Evolutionary conservation across 495 filamentous ascomycete species (phyloP).

Genomic region (Talaromyces ruber): DNA sequence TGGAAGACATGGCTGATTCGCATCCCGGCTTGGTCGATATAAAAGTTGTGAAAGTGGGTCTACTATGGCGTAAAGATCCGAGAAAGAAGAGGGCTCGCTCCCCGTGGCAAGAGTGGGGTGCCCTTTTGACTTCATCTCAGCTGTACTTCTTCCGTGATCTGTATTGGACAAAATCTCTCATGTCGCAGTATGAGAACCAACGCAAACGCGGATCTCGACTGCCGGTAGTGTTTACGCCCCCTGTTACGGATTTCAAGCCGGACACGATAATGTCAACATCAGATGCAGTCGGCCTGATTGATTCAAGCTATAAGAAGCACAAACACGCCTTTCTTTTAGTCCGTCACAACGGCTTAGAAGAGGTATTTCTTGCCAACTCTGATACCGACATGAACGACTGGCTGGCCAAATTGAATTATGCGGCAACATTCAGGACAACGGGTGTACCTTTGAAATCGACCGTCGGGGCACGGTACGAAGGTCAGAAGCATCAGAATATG

Average conservation of each 20-base stretch:
- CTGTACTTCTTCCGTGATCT: slow-evolving; percentile 95
- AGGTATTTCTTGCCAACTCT: slow-evolving; percentile 80
- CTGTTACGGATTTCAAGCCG: slow-evolving; percentile 83
- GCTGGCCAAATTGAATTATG: slow-evolving; percentile 94
- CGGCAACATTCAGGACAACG: slow-evolving; percentile 83
- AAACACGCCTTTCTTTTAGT: slow-evolving; percentile 92
- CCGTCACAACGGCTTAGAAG: slow-evolving; percentile 80
- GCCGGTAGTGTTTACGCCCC: slow-evolving; percentile 81
- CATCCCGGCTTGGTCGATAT: slow-evolving; percentile 94
- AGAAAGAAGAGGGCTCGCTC: slow-evolving; percentile 93
- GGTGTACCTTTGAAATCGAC: slow-evolving; percentile 88
- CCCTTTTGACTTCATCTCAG: slow-evolving; percentile 86
- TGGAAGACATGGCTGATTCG: slow-evolving; percentile 76
- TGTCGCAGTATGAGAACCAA: slow-evolving; percentile 77
- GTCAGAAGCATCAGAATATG: slow-evolving; percentile 65
- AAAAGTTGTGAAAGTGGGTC: slow-evolving; percentile 91
- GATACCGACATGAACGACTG: slow-evolving; percentile 95
- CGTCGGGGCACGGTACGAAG: slow-evolving; percentile 77
- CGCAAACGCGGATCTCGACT: slow-evolving; percentile 43
- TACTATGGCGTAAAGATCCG: slow-evolving; percentile 90
- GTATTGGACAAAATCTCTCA: slow-evolving; percentile 81
- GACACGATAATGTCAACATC: slow-evolving; percentile 88
- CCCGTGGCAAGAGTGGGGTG: slow-evolving; percentile 98
- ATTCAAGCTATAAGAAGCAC: slow-evolving; percentile 86
- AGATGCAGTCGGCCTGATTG: slow-evolving; percentile 80